Evolutionary conservation across 306 rosid species (phyloP).

Genomic region (Oxytropis ochrocephala): DNA sequence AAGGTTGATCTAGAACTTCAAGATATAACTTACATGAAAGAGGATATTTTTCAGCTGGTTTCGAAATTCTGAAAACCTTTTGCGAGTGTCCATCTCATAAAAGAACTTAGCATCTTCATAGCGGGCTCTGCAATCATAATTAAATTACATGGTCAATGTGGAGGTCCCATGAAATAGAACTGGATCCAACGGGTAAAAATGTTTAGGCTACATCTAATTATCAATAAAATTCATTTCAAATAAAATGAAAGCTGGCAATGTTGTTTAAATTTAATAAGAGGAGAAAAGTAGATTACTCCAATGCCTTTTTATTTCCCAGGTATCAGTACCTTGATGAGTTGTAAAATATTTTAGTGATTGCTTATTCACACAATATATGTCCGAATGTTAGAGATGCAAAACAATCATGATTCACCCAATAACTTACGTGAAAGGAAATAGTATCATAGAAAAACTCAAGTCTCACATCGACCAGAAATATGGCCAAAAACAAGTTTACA

Average conservation of each 20-base stretch:
- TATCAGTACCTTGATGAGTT: not conserved
- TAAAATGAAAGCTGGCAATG: not conserved
- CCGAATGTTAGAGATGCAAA: not conserved
- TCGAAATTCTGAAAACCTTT: constrained; percentile 67
- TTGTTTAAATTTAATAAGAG: not conserved
- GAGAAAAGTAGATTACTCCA: not conserved
- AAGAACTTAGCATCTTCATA: constrained; percentile 98
- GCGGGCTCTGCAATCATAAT: constrained; percentile 68
- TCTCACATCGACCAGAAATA: no score
- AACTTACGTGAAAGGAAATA: not conserved
- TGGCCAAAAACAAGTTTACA: no score
- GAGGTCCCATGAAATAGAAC: not conserved
- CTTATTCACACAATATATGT: not conserved
- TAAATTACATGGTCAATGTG: not conserved
- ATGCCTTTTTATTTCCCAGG: not conserved
- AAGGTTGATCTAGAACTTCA: not conserved
- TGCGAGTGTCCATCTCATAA: constrained; percentile 69
- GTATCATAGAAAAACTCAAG: not conserved
- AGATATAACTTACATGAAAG: constrained; percentile 64
- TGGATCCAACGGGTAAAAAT: not conserved
- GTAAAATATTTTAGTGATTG: not conserved
- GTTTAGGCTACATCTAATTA: not conserved
- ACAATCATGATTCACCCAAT: not conserved
- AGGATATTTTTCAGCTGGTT: constrained; percentile 71
- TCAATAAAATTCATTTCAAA: not conserved